A percentile compares a stretch with the other conserved stretches of the same genome.
These are phyloP conservation scores for Colletotrichum shisoi DNA, from an alignment of 2,329 filamentous ascomycete species.

Conservation along the genomic window DNA sequence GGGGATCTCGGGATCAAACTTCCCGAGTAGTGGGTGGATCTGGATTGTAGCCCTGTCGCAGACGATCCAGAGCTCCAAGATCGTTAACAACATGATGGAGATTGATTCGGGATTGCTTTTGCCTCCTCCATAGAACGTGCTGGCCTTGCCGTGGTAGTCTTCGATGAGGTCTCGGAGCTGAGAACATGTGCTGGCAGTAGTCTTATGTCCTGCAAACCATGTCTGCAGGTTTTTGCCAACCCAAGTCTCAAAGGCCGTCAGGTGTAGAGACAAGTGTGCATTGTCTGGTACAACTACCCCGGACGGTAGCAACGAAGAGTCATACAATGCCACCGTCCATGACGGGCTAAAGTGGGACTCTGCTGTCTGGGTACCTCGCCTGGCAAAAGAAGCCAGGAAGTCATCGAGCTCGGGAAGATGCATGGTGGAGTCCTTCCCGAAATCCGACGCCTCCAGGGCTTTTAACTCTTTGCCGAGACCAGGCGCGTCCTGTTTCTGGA, in stretches of 20 bases:
- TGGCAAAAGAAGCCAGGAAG: not conserved
- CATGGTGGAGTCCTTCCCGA: slow-evolving; percentile 38
- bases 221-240: not conserved
- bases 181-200: slow-evolving; percentile 39
- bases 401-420: slow-evolving; percentile 16
- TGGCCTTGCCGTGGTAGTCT: slow-evolving; percentile 47
- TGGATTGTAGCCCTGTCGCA: slow-evolving; percentile 58
- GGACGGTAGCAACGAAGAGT: not conserved
- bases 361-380: not conserved
- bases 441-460: slow-evolving; percentile 19
- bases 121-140: slow-evolving; percentile 45
- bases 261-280: not conserved
- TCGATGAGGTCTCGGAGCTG: slow-evolving; percentile 46
- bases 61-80: slow-evolving; percentile 67
- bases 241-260: slow-evolving; percentile 58
- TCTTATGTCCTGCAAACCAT: not conserved
- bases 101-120: slow-evolving; percentile 53
- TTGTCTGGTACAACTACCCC: not conserved
- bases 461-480: not conserved
- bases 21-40: slow-evolving; percentile 51
- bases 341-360: not conserved
- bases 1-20: slow-evolving; percentile 59
- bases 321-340: not conserved
- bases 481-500: not conserved
- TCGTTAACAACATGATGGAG: slow-evolving; percentile 64